These are phyloP conservation scores for Arachnomyces sp. DNA, from an alignment of 2,329 filamentous ascomycete species.

Conservation along the genomic window DNA sequence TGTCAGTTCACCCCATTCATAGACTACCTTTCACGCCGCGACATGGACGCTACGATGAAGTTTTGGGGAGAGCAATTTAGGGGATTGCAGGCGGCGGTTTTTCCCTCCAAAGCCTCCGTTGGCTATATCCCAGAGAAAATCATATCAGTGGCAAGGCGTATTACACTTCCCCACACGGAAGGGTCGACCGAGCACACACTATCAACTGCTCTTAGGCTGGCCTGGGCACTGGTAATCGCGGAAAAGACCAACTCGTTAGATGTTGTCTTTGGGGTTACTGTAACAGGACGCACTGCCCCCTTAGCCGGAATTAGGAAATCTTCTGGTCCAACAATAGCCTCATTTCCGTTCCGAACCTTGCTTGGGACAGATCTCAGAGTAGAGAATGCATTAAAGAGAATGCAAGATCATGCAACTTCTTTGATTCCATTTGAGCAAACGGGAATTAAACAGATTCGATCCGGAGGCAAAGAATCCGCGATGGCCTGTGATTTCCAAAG, in stretches of 20 bases:
- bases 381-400: slow-evolving; percentile 41
- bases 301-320: slow-evolving; percentile 32
- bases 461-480: slow-evolving; percentile 36
- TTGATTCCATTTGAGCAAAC: slow-evolving; percentile 55
- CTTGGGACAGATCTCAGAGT: slow-evolving; percentile 19
- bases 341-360: slow-evolving; percentile 24
- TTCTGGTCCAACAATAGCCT: slow-evolving; percentile 33
- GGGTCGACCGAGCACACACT: slow-evolving; percentile 9
- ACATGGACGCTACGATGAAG: slow-evolving; percentile 32
- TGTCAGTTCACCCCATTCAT: slow-evolving; percentile 43
- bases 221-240: slow-evolving; percentile 30
- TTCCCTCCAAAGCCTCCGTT: slow-evolving; percentile 24
- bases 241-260: slow-evolving; percentile 28
- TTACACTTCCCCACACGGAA: no score
- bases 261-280: slow-evolving; percentile 33
- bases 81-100: slow-evolving; percentile 36
- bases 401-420: slow-evolving; percentile 45
- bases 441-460: slow-evolving; percentile 39
- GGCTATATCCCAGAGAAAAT: slow-evolving; percentile 38
- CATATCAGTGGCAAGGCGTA: no score
- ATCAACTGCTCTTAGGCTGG: slow-evolving; percentile 28
- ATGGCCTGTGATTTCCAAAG: slow-evolving; percentile 34
- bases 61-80: slow-evolving; percentile 43
- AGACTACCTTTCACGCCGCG: slow-evolving; percentile 36
- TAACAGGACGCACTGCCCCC: slow-evolving; percentile 31